A percentile compares a stretch with the other conserved stretches of the same genome.
These are phyloP conservation scores for Ophiocordyceps australis DNA, from an alignment of 2,329 filamentous ascomycete genomes.

Conservation along the genomic window DNA sequence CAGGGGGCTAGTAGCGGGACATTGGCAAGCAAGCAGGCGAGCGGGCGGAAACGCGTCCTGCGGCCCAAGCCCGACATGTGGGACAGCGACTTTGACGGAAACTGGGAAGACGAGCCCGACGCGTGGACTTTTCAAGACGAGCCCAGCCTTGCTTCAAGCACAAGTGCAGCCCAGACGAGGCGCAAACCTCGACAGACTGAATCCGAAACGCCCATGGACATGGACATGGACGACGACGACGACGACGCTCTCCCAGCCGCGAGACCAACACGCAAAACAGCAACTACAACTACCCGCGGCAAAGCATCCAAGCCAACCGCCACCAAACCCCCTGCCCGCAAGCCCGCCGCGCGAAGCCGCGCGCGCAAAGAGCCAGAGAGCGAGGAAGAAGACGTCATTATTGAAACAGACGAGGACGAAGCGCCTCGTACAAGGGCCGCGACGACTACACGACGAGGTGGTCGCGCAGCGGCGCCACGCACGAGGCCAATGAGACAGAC, in stretches of 20 bases:
- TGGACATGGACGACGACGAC: conserved; percentile 10
- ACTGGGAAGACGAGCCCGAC: conserved; percentile 65
- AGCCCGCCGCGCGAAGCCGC: conserved; percentile 18
- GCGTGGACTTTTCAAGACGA: conserved; percentile 29
- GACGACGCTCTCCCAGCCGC: conserved; percentile 9
- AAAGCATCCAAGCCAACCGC: conserved; percentile 11
- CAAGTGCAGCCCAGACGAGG: conserved; percentile 8
- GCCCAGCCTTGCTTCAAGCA: too few species aligned
- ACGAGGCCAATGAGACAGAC: conserved; percentile 12
- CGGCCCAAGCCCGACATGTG: conserved; percentile 65
- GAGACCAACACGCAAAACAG: conserved; percentile 9
- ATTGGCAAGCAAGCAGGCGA: conserved; percentile 14
- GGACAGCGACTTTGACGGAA: conserved; percentile 80
- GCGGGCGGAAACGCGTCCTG: conserved; percentile 24
- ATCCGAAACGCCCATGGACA: too few species aligned
- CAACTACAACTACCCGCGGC: too few species aligned
- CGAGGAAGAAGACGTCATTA: conserved; percentile 28
- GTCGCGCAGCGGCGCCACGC: conserved; percentile 3
- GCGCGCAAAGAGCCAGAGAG: conserved; percentile 15
- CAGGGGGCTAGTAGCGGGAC: conserved; percentile 44
- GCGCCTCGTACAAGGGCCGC: conserved; percentile 21
- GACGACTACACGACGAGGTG: conserved; percentile 8
- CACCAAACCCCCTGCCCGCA: conserved; percentile 25
- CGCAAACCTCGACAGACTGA: too few species aligned
- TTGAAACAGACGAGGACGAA: conserved; percentile 35